Evolutionary conservation across 2,329 filamentous ascomycete genomes (phyloP), one percentile per base, ranked within the genome.

Genomic region (Aspergillus awamori): DNA sequence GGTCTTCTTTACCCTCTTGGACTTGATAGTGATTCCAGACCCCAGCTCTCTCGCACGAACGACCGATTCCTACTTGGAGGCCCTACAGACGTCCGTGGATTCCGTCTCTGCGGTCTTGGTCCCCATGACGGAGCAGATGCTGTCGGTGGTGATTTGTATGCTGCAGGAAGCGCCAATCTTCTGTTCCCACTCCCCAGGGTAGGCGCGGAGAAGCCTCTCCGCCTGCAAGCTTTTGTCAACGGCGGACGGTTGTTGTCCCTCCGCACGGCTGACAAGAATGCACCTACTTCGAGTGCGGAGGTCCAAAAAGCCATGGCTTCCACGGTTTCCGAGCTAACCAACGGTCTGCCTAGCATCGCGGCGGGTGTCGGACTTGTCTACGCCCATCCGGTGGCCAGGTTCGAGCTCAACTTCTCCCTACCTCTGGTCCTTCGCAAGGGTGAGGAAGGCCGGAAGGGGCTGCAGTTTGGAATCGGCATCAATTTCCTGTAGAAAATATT

Each of bases 21-120:
- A 1, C 79, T 90, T 7, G 87, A 87, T 6, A 80, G 79, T 47
- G 72, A 67, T 53, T 83, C 56, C 70, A 79, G 80, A 20, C 84
- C 89, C 0, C 82, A 84, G 24, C 86, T 89, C 4, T 96, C 91
- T 67, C 87, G 92, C 30, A 85, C 98, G 71, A 97, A 96, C 74
- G 95, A 99, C 76, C 92, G 95, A 48, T 99, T 99, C 81, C 88
- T 93, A 71, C 90, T 99, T 33, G 95, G 95, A 47, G 95, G 95
- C 0, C 94, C 95, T 3, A 97, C 93, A 3, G 94, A 97, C 72
- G 91, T 99, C 13, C 91, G 95, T 58, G 95, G 95, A 2, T 99
- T 99, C 83, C 89, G 92, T 61, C 86, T 96, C 22, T 91, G 89
- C 20, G 95, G 95, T 1, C 84, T 99, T 5, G 95, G 95, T 8